Evolutionary conservation across 2,329 filamentous ascomycete genomes (phyloP).

Genomic region (Stenocarpella maydis): DNA sequence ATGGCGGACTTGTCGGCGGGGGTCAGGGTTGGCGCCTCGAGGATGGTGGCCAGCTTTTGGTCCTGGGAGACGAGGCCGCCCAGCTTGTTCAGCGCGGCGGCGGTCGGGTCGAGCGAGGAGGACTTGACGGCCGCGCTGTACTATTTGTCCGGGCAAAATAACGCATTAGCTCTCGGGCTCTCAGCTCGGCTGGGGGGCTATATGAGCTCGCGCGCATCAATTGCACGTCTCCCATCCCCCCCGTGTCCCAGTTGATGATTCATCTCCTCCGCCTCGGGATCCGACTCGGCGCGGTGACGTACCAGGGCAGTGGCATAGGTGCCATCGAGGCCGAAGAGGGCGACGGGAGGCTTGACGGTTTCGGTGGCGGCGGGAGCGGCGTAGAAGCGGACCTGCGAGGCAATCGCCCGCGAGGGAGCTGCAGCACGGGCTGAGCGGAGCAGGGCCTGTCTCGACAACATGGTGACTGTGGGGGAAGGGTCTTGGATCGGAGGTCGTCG

Average conservation of each 20-base stretch:
- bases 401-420: conserved; percentile 66
- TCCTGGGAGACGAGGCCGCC: conserved; percentile 80
- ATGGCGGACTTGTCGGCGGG: conserved; percentile 84
- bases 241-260: neutral
- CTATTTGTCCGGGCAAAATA: conserved; percentile 60
- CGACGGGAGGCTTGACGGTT: conserved; percentile 83
- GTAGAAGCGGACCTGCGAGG: conserved; percentile 77
- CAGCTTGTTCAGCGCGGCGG: conserved; percentile 80
- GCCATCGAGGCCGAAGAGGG: conserved; percentile 95
- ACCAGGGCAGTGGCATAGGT: conserved; percentile 99
- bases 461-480: conserved; percentile 48
- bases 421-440: conserved; percentile 64
- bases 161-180: conserved; percentile 44
- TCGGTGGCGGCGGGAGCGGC: conserved; percentile 70
- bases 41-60: conserved; percentile 78
- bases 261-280: conserved; percentile 30
- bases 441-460: conserved; percentile 68
- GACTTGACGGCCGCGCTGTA: conserved; percentile 96
- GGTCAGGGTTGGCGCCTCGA: conserved; percentile 82
- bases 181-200: conserved; percentile 25
- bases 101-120: conserved; percentile 82
- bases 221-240: conserved; percentile 2
- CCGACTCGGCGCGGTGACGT: conserved; percentile 53
- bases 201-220: conserved; percentile 1
- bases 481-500: conserved; percentile 37